phyloP scores from a whole-genome alignment of 176 grass and related monocot genomes.

The Olyra latifolia region DNA sequence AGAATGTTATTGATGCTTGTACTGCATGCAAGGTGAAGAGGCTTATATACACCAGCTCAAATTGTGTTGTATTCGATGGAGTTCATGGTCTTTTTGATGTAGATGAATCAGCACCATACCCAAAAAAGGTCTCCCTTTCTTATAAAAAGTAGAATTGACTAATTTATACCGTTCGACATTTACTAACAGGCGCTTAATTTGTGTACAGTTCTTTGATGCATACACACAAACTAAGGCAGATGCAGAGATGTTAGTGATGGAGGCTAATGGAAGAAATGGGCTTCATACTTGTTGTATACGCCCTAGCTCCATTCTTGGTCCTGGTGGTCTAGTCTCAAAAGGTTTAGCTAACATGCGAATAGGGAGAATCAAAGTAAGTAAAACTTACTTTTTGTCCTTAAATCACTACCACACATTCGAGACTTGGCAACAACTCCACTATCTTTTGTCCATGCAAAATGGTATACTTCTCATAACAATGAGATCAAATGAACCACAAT shows the following conservation, averaged over 20 bases:
- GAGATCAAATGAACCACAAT: background rate
- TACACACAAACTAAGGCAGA: conserved; percentile 67
- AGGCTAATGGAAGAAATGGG: conserved; percentile 44
- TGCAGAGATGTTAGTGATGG: conserved; percentile 60
- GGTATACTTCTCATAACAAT: too few relatives aligned
- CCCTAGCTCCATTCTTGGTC: conserved; percentile 59
- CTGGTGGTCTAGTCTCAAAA: conserved; percentile 44
- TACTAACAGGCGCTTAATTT: background rate
- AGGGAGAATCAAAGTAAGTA: conserved; percentile 38
- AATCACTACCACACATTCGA: too few relatives aligned
- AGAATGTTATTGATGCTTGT: conserved; percentile 63
- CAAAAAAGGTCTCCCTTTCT: conserved; percentile 37
- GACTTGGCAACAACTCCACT: too few relatives aligned
- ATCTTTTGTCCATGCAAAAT: too few relatives aligned
- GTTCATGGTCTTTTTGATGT: conserved; percentile 60
- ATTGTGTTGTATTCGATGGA: conserved; percentile 66
- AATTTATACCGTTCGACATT: background rate
- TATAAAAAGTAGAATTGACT: background rate
- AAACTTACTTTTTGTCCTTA: background rate
- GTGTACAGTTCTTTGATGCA: conserved; percentile 54
- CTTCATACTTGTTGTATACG: conserved; percentile 68
- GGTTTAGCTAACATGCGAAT: conserved; percentile 35
- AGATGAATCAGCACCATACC: conserved; percentile 58
- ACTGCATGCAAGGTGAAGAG: conserved; percentile 54
- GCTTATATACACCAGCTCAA: conserved; percentile 69